Evolutionary conservation across 2,329 filamentous ascomycete genomes (phyloP), one percentile per base, ranked within the genome.

Genomic region (Aspergillus sp.): DNA sequence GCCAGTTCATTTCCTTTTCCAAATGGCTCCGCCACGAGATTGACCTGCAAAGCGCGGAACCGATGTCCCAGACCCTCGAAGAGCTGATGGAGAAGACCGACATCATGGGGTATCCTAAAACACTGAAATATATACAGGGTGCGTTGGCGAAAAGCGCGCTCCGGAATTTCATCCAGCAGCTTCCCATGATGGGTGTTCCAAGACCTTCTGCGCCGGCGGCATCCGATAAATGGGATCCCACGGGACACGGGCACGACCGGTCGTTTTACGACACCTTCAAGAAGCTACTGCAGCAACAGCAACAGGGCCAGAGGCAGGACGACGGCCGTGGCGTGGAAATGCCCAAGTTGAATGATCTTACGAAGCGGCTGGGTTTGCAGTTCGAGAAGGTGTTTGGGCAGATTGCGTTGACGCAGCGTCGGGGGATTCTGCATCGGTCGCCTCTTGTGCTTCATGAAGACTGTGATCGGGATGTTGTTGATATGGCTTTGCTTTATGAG

Each of bases 11-110:
- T 2, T 77, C 80, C 4, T 97, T 96, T 61, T 90, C 87, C 0
- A 75, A 77, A 45, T 97, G 91, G 91, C 72, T 97, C 43, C 81
- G 83, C 32, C 79, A 88, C 57, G 83, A 90, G 58, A 91, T 95
- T 48, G 87, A 94, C 53, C 79, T 84, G 9, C 78, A 91, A 41
- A 80, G 80, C 4, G 81, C 84, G 61, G 69, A 85, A 55, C 72
- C 81, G 0, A 73, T 75, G 10, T 76, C 74, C 1, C 71, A 77
- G 41, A 73, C 73, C 12, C 70, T 75, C 5, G 82, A 88, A 26
- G 91, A 96, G 52, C 74, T 86, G 40, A 77, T 82, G 27, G 88
- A 91, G 50, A 86, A 85, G 54, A 86, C 93, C 55, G 81, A 85
- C 1, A 79, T 80, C 0, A 80, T 94, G 50, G 86, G 94, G 52